Conservation (phyloP, 2,329 filamentous ascomycete genomes). For the Colletotrichum godetiae region DNA sequence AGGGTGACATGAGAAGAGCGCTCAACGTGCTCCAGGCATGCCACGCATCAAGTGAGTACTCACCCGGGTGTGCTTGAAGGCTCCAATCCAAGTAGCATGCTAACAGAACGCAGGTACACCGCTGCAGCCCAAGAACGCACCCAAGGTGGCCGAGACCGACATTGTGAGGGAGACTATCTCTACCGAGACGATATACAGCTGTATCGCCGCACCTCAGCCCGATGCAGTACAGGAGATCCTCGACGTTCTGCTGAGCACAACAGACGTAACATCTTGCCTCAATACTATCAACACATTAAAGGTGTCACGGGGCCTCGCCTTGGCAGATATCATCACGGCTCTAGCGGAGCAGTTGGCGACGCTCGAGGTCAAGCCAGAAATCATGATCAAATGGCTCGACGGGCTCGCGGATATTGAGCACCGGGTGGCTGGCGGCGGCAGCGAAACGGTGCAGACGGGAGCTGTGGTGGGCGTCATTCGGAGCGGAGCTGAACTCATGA, state of each 20-base stretch:
- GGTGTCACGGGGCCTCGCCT: conserved; percentile 82
- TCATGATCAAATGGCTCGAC: conserved; percentile 91
- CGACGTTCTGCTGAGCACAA: conserved; percentile 83
- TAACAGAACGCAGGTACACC: conserved; percentile 68
- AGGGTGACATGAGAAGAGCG: conserved; percentile 95
- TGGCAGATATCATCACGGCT: conserved; percentile 93
- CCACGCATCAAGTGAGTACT: conserved; percentile 82
- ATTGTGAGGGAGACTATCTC: conserved; percentile 83
- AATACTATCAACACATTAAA: conserved; percentile 91
- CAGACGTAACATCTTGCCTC: conserved; percentile 90
- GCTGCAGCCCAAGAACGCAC: conserved; percentile 68
- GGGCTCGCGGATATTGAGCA: conserved; percentile 95
- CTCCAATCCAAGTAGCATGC: neutral
- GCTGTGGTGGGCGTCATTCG: conserved; percentile 91
- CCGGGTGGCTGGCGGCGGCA: conserved; percentile 86
- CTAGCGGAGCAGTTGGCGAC: conserved; percentile 84
- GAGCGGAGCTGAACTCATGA: conserved; percentile 81
- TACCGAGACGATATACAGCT: conserved; percentile 95
- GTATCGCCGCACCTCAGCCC: conserved; percentile 94
- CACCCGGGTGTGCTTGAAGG: neutral
- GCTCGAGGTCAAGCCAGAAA: conserved; percentile 86
- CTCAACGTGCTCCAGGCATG: conserved; percentile 97
- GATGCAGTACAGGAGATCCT: conserved; percentile 88
- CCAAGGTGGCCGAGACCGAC: conserved; percentile 70
- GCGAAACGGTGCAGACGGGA: conserved; percentile 90